phyloP scores from a whole-genome alignment of 140 eudicot species.

The Cichorium intybus region DNA sequence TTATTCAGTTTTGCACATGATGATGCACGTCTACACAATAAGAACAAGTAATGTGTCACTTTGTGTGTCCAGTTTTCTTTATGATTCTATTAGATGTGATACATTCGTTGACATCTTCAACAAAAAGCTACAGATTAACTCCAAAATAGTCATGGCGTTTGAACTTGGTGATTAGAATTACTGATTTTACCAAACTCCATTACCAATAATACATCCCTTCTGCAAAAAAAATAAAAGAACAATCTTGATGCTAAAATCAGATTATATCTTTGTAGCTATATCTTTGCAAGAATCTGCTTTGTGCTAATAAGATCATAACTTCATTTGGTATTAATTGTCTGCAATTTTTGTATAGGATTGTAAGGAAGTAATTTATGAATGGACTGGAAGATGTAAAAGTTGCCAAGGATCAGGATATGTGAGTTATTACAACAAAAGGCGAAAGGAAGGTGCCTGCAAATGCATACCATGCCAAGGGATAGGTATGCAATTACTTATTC shows the following conservation, averaged over 20 bases:
- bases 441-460: constrained; percentile 73
- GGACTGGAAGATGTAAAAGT: constrained; percentile 97
- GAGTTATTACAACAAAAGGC: constrained; percentile 77
- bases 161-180: too few species aligned
- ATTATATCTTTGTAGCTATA: too few species aligned
- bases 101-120: background rate
- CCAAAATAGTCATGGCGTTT: too few species aligned
- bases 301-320: too few species aligned
- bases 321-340: constrained; percentile 17
- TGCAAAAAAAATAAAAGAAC: too few species aligned
- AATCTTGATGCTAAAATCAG: too few species aligned
- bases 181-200: too few species aligned
- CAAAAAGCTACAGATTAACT: too few species aligned
- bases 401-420: constrained; percentile 94
- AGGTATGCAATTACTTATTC: constrained; percentile 37
- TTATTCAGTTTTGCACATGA: background rate
- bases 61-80: background rate
- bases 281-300: too few species aligned
- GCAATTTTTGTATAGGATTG: constrained; percentile 60
- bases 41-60: background rate
- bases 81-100: background rate
- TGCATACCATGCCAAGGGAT: constrained; percentile 97
- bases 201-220: too few species aligned
- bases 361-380: constrained; percentile 77
- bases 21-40: background rate